Evolutionary conservation across 805 yeast genomes (phyloP).

Genomic region (Ogataea angusta): DNA sequence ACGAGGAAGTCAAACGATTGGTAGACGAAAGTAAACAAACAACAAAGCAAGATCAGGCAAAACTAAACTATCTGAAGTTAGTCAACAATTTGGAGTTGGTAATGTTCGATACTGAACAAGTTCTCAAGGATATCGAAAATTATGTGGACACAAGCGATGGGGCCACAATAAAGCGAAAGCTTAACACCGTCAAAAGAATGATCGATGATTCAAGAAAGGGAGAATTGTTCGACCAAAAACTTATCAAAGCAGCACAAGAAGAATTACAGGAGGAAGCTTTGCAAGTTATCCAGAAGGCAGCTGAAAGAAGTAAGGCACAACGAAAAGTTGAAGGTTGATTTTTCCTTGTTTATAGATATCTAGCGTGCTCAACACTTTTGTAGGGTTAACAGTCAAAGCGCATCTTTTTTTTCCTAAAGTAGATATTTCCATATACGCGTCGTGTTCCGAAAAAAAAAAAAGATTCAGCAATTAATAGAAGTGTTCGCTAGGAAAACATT

Average conservation of each 20-base stretch:
- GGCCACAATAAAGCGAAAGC: constrained; percentile 17
- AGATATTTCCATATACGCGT: constrained; percentile 8
- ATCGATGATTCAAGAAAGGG: constrained; percentile 31
- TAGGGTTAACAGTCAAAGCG: too few relatives aligned
- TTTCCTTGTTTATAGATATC: too few relatives aligned
- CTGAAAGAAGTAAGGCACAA: constrained; percentile 18
- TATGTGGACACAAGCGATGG: constrained; percentile 18
- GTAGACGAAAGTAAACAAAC: constrained; percentile 86
- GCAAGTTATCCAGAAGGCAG: constrained; percentile 28
- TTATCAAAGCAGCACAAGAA: constrained; percentile 35
- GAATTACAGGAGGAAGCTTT: constrained; percentile 32
- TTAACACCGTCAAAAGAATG: constrained; percentile 27
- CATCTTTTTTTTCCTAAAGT: constrained; percentile 1
- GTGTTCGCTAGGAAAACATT: not conserved
- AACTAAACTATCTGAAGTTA: constrained; percentile 55
- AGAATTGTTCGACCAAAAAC: constrained; percentile 26
- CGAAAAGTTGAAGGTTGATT: not conserved
- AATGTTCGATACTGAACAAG: constrained; percentile 36
- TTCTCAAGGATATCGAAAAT: constrained; percentile 24
- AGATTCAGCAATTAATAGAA: not conserved
- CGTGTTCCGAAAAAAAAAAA: constrained; percentile 3
- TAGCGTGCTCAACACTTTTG: too few relatives aligned
- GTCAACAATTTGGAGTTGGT: constrained; percentile 58
- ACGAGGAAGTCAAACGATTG: constrained; percentile 86
- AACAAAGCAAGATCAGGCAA: constrained; percentile 67